phyloP scores from a whole-genome alignment of 2,329 filamentous ascomycete species.

The Venturiaceae sp. region DNA sequence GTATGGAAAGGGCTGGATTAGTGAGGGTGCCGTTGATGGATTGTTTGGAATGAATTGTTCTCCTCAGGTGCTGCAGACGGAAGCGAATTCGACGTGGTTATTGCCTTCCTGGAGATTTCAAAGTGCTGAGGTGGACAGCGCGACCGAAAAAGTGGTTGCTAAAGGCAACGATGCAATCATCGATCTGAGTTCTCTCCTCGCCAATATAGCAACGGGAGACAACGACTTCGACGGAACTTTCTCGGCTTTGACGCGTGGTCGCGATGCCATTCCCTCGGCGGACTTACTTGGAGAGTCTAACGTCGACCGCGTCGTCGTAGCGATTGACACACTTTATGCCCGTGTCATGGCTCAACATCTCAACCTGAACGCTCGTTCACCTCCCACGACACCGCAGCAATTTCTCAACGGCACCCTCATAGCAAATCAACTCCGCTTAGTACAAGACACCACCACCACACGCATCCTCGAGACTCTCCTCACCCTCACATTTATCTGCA shows the following conservation, averaged over 20 bases:
- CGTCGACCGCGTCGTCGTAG: not conserved
- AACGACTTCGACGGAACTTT: not conserved
- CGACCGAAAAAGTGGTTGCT: not conserved
- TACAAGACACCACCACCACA: not conserved
- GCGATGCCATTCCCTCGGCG: not conserved
- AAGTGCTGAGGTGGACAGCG: not conserved
- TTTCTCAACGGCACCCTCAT: not conserved
- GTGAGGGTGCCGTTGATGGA: not conserved
- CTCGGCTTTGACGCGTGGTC: not conserved
- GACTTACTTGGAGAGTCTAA: not conserved
- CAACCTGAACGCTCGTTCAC: not conserved
- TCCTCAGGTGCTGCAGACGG: not conserved
- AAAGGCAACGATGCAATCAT: not conserved
- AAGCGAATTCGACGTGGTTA: not conserved
- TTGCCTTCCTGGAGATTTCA: not conserved
- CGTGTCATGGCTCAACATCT: not conserved
- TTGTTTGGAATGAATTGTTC: not conserved
- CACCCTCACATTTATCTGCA: not conserved
- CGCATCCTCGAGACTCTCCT: conserved; percentile 1
- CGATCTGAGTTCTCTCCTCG: not conserved
- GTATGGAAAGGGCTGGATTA: not conserved
- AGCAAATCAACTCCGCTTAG: not conserved
- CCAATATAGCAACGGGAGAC: not conserved
- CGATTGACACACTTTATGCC: not conserved
- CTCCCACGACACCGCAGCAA: not conserved